These are phyloP conservation scores for Gloeostereum incarnatum DNA, from an alignment of 768 basidiomycete genomes.

Conservation along the genomic window DNA sequence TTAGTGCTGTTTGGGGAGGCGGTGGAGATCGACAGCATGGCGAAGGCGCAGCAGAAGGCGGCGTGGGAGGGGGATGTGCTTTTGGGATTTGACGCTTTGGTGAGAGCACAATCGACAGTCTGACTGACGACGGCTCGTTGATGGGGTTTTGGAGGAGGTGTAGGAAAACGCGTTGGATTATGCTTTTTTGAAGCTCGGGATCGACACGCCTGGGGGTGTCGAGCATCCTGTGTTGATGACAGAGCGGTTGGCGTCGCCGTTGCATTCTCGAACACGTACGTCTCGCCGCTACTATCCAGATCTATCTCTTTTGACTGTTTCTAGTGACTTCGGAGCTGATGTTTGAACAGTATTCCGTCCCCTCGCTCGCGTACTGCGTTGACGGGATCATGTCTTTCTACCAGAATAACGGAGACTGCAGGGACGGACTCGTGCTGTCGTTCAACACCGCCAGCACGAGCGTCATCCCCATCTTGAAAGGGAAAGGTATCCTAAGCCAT, in stretches of 20 bases:
- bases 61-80: constrained; percentile 95
- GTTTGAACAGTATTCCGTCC: constrained; percentile 88
- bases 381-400: constrained; percentile 94
- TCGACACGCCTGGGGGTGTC: constrained; percentile 64
- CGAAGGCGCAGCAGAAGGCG: constrained; percentile 65
- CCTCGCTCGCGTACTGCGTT: constrained; percentile 78
- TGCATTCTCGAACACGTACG: constrained; percentile 83
- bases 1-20: constrained; percentile 85
- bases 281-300: constrained; percentile 9
- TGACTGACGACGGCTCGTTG: constrained; percentile 1
- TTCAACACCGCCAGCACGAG: constrained; percentile 91
- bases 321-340: constrained; percentile 92
- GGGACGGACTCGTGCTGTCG: constrained; percentile 80
- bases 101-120: constrained; percentile 30
- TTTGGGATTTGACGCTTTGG: constrained; percentile 87
- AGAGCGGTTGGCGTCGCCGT: constrained; percentile 79
- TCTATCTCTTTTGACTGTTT: neutral
- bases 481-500: constrained; percentile 76
- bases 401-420: constrained; percentile 46
- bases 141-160: constrained; percentile 15
- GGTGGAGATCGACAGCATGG: constrained; percentile 79
- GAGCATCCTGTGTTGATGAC: constrained; percentile 92
- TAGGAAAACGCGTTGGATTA: constrained; percentile 96
- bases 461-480: constrained; percentile 78
- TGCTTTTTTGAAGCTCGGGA: constrained; percentile 79